These are phyloP conservation scores for Ocimum tenuiflorum DNA, from an alignment of 257 asterid genomes.

Conservation along the genomic window DNA sequence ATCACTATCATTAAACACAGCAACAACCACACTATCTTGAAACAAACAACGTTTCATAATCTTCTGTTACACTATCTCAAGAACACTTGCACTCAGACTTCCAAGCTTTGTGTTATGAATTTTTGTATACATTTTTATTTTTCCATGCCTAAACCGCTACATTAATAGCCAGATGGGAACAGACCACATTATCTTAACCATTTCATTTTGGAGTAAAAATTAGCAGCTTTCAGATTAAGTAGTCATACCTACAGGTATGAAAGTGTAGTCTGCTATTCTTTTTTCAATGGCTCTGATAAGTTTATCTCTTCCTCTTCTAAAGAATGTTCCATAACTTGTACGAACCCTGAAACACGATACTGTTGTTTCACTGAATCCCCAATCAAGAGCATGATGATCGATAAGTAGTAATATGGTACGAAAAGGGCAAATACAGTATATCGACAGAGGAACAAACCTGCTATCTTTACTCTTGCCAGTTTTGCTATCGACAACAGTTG, in stretches of 20 bases:
- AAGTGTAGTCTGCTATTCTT: conserved; percentile 63
- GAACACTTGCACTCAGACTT: too few species aligned
- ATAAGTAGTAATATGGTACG: not conserved
- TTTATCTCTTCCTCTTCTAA: conserved; percentile 59
- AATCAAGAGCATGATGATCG: not conserved
- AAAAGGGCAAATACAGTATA: not conserved
- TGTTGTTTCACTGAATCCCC: not conserved
- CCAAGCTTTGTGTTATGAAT: too few species aligned
- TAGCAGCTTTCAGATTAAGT: not conserved
- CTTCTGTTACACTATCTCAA: too few species aligned
- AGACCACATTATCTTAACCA: too few species aligned
- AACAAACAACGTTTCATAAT: too few species aligned
- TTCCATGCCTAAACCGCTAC: too few species aligned
- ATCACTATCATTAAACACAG: too few species aligned
- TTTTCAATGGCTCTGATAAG: conserved; percentile 54
- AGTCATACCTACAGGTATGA: conserved; percentile 61
- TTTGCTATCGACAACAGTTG: conserved; percentile 63
- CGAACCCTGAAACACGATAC: conserved; percentile 46
- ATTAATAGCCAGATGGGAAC: too few species aligned
- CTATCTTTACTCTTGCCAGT: conserved; percentile 73
- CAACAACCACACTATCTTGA: too few species aligned
- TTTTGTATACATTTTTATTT: too few species aligned
- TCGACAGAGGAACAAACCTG: conserved; percentile 41
- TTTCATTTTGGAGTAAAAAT: not conserved
- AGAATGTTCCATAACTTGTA: conserved; percentile 68